Percentiles rank a stretch among this genome's conserved stretches.
Conservation (phyloP, 805 yeast species). For the Lachancea cidri region DNA sequence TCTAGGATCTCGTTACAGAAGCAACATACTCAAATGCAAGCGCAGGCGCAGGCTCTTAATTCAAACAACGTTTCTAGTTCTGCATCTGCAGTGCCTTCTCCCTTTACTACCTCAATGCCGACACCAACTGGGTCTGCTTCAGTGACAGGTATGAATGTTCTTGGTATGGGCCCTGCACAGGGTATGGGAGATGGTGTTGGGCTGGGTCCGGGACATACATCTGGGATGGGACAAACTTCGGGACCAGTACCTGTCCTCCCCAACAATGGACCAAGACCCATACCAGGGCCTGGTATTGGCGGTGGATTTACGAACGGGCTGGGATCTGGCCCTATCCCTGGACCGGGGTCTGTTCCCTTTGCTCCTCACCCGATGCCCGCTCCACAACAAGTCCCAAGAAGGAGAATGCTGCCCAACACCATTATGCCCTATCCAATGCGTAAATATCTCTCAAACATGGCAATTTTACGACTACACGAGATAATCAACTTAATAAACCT, state of each 20-base stretch:
- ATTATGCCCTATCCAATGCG: slow-evolving; percentile 28
- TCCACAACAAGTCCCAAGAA: slow-evolving; percentile 5
- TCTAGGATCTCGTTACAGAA: background rate
- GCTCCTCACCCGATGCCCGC: slow-evolving; percentile 10
- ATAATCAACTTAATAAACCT: slow-evolving; percentile 43
- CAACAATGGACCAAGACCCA: background rate
- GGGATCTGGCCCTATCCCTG: background rate
- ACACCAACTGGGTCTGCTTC: slow-evolving; percentile 8
- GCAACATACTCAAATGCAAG: slow-evolving; percentile 3
- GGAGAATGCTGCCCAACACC: slow-evolving; percentile 10
- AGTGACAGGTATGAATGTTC: slow-evolving; percentile 1
- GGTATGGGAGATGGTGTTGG: background rate
- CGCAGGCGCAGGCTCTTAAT: slow-evolving; percentile 4
- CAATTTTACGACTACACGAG: slow-evolving; percentile 46
- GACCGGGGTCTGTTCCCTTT: background rate
- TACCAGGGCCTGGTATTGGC: background rate
- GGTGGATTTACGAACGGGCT: background rate
- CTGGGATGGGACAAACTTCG: background rate
- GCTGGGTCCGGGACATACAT: background rate
- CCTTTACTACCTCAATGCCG: slow-evolving; percentile 5
- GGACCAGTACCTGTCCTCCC: background rate
- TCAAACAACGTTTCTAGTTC: slow-evolving; percentile 4
- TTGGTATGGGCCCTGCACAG: slow-evolving; percentile 1
- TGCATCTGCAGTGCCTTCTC: slow-evolving; percentile 8
- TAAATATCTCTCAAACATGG: slow-evolving; percentile 43